Evolutionary conservation across 768 basidiomycete genomes (phyloP).

Genomic region (Gloeophyllum trabeum): DNA sequence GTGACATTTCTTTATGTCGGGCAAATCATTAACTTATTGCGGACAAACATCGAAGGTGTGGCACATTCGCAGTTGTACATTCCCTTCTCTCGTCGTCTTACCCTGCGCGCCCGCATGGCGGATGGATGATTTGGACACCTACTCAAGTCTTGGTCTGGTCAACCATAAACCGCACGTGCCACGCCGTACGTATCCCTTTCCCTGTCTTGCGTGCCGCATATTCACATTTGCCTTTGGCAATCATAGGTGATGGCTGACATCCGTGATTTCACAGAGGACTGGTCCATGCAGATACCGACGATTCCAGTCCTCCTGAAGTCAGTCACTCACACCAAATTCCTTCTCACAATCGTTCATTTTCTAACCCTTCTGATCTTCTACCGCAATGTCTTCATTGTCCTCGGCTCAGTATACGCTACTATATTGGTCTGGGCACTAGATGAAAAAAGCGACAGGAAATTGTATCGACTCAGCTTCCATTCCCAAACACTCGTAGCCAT

Average conservation of each 20-base stretch:
- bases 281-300: background rate
- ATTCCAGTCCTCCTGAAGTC: constrained; percentile 2
- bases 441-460: background rate
- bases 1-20: background rate
- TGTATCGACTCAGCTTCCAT: background rate
- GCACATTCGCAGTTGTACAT: no score
- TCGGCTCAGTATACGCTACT: background rate
- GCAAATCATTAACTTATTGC: background rate
- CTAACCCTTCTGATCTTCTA: background rate
- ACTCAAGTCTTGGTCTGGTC: no score
- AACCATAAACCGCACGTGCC: no score
- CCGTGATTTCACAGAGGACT: constrained; percentile 1
- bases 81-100: no score
- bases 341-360: background rate
- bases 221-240: no score
- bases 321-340: background rate
- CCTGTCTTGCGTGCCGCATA: no score
- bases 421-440: background rate
- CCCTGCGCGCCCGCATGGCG: no score
- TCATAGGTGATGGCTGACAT: no score
- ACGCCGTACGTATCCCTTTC: no score
- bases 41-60: background rate
- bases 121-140: no score
- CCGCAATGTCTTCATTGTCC: background rate
- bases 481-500: background rate